These are phyloP conservation scores for Annona cherimola DNA, from an alignment of 164 flowering plant genomes.

Conservation along the genomic window DNA sequence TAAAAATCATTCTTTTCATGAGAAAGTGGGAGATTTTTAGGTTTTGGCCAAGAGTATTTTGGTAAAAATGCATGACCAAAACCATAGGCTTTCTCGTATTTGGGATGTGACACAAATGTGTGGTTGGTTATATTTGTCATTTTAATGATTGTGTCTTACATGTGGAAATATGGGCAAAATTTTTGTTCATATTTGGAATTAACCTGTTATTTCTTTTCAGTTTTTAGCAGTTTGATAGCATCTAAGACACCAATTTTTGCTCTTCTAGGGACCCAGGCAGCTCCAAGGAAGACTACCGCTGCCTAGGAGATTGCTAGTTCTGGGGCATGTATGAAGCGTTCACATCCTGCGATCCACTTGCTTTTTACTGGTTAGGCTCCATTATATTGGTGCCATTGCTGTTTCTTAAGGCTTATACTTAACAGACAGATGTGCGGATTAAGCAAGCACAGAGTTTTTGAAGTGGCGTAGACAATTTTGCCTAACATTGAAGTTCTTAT, in stretches of 20 bases:
- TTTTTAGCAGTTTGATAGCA: not conserved
- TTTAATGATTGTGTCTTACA: not conserved
- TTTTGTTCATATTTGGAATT: too few relatives aligned
- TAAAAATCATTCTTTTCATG: too few relatives aligned
- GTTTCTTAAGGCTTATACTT: not conserved
- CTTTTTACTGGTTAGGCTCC: not conserved
- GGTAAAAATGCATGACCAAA: constrained; percentile 24
- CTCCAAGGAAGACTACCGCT: constrained; percentile 44
- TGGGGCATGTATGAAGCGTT: not conserved
- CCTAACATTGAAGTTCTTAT: not conserved
- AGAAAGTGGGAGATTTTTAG: constrained; percentile 12
- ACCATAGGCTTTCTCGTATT: constrained; percentile 43
- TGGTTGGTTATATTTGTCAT: not conserved
- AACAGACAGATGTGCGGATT: not conserved
- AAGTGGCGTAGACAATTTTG: not conserved
- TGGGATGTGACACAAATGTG: not conserved
- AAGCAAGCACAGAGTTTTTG: not conserved
- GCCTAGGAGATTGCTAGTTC: constrained; percentile 9
- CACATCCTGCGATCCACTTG: not conserved
- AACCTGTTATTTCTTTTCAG: not conserved
- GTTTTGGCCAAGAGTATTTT: too few relatives aligned
- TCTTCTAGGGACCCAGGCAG: constrained; percentile 42
- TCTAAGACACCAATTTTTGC: not conserved
- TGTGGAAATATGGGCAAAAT: too few relatives aligned
- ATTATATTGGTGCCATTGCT: not conserved